Evolutionary conservation across 176 grass and related monocot species (phyloP).

Genomic region (Chloris gayana): DNA sequence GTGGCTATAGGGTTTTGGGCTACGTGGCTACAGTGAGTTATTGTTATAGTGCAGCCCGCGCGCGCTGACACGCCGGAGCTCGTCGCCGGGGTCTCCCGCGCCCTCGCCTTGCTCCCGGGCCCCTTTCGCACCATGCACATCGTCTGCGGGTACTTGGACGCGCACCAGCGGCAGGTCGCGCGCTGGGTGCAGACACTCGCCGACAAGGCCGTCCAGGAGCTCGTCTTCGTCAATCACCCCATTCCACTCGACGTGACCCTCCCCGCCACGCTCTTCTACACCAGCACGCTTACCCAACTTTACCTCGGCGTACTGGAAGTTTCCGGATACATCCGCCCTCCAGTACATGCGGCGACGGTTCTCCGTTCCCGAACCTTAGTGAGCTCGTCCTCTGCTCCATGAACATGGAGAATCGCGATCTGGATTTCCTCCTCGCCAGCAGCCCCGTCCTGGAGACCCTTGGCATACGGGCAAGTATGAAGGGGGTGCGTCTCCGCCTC

Average conservation of each 20-base stretch:
- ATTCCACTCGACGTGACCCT: neutral
- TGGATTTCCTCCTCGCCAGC: slow-evolving; percentile 7
- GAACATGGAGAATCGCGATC: neutral
- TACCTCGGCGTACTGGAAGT: neutral
- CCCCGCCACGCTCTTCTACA: neutral
- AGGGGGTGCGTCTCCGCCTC: neutral
- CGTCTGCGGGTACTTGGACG: neutral
- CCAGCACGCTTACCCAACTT: neutral
- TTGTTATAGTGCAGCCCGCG: too few relatives aligned
- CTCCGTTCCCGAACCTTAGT: neutral
- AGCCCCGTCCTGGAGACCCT: slow-evolving; percentile 12
- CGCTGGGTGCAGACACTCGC: neutral
- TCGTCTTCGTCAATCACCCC: neutral
- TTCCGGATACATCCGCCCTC: neutral
- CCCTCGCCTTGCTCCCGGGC: neutral
- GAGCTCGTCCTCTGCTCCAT: slow-evolving; percentile 11
- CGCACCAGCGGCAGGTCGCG: neutral
- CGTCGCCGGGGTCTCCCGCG: neutral
- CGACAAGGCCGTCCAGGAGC: neutral
- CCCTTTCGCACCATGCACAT: neutral
- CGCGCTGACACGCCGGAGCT: too few relatives aligned
- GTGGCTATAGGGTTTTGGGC: too few relatives aligned
- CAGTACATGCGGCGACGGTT: neutral
- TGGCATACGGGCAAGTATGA: neutral
- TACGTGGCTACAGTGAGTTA: too few relatives aligned